Evolutionary conservation across 306 rosid species (phyloP).

Genomic region (Hylodesmum podocarpum): DNA sequence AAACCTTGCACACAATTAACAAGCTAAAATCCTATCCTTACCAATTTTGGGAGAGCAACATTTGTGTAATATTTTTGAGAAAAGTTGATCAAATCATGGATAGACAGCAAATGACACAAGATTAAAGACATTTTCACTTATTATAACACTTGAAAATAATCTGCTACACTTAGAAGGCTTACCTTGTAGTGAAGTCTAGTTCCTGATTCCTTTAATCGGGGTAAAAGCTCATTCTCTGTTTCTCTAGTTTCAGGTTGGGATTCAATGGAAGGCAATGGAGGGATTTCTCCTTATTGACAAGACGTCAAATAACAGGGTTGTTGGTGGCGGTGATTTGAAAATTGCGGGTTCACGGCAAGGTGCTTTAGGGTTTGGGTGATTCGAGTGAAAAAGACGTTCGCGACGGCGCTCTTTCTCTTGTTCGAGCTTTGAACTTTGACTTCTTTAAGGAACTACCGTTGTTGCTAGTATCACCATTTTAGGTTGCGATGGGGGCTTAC

Average conservation of each 20-base stretch:
- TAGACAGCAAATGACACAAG: conserved; percentile 61
- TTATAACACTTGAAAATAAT: conserved; percentile 15
- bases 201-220: conserved; percentile 84
- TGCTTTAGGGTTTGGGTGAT: too few species aligned
- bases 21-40: conserved; percentile 43
- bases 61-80: conserved; percentile 86
- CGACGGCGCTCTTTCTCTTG: too few species aligned
- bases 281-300: too few species aligned
- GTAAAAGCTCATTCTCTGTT: conserved; percentile 74
- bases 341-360: too few species aligned
- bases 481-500: too few species aligned
- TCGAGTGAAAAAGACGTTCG: too few species aligned
- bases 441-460: too few species aligned
- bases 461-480: too few species aligned
- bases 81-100: conserved; percentile 72
- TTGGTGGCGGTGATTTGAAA: too few species aligned
- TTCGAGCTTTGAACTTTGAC: too few species aligned
- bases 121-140: conserved; percentile 12
- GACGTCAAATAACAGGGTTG: too few species aligned
- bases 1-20: conserved; percentile 31
- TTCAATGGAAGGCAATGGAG: conserved; percentile 46
- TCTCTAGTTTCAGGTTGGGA: conserved; percentile 51
- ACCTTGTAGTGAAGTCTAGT: conserved; percentile 97
- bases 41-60: conserved; percentile 99
- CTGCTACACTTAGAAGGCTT: conserved; percentile 34